These are phyloP conservation scores for Metschnikowia chrysomelidarum DNA, from an alignment of 805 yeast species.

Conservation along the genomic window DNA sequence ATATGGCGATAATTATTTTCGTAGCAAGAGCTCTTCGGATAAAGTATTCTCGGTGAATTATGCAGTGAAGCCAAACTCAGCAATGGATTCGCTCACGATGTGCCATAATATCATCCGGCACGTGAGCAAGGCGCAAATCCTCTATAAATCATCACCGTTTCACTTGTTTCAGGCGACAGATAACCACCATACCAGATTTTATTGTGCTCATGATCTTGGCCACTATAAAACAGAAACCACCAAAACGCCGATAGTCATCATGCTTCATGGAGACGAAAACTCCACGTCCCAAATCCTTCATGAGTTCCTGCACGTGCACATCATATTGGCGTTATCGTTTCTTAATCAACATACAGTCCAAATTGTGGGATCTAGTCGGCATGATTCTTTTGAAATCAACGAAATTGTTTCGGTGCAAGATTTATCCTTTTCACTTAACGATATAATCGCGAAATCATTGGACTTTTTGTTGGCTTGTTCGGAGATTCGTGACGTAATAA, in stretches of 20 bases:
- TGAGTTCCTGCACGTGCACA: slow-evolving; percentile 36
- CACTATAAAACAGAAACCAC: slow-evolving; percentile 53
- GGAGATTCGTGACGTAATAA: too few relatives aligned
- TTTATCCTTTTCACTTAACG: slow-evolving; percentile 24
- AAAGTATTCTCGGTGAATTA: slow-evolving; percentile 26
- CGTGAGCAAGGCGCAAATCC: slow-evolving; percentile 64
- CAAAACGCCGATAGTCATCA: slow-evolving; percentile 62
- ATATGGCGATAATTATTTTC: slow-evolving; percentile 27
- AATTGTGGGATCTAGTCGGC: slow-evolving; percentile 13
- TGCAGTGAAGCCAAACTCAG: slow-evolving; percentile 21
- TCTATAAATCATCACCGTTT: slow-evolving; percentile 80
- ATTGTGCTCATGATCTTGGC: slow-evolving; percentile 65
- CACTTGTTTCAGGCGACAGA: slow-evolving; percentile 65
- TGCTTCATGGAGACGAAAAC: slow-evolving; percentile 56
- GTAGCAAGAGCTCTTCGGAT: slow-evolving; percentile 19
- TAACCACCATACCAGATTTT: slow-evolving; percentile 43
- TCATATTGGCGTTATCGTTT: slow-evolving; percentile 49
- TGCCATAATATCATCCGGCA: slow-evolving; percentile 50
- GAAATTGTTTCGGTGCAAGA: slow-evolving; percentile 24
- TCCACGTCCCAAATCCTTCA: slow-evolving; percentile 29
- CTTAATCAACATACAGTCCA: slow-evolving; percentile 27
- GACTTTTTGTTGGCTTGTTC: too few relatives aligned
- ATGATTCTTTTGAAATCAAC: slow-evolving; percentile 18
- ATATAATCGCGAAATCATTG: slow-evolving; percentile 22
- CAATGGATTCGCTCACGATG: slow-evolving; percentile 9